Base-by-base conservation (phyloP, 192 early-diverging fungal genomes). In the Coemansia sp. region DNA sequence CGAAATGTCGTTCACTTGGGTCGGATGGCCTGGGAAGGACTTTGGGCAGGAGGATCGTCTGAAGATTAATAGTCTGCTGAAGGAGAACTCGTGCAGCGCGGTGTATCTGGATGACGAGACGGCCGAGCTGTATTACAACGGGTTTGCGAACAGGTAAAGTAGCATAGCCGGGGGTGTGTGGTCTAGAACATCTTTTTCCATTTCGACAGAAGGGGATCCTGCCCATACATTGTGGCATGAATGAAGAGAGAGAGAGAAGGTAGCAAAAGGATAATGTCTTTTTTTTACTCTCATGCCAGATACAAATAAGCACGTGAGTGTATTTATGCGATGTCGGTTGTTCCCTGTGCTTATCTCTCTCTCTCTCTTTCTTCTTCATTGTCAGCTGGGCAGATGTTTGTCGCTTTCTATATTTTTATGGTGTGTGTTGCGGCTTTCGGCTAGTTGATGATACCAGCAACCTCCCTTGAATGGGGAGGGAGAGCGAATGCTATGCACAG, bases 1-100 rank as follows among this genome's bases (percentile, higher is more conserved):
- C 65, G 88, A 94, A 75, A 98, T 95, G 94, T 84, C 87, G 57
- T 99, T 98, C 79, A 95, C 91, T 0, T 99, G 98, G 98, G 95
- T 98, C 70, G 98, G 98, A 10, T 99, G 98, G 98, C 96, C 96
- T 16, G 95, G 96, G 60, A 69, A 95, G 64, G 90, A 96, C 63
- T 86, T 96, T 51, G 88, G 94, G 8, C 75, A 75, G n/a, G 88
- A 91, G 5, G 94, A 99, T 56, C 88, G 89, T 16, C 64, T 59
- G 12, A 87, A 96, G 61, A 86, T 90, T 57, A 74, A 88, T 32
- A 77, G 87, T 42, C 84, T 98, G n/a, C 71, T 92, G 10, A 78
- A 89, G 19, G 86, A 93, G 57, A 89, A 96, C 75, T 91, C 91
- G 1, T 94, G 94, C 63, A 82, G 94, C 44, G 97, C 98, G 3